Evolutionary conservation across 2,329 filamentous ascomycete genomes (phyloP).

Genomic region (Aspergillus aculeatinus): DNA sequence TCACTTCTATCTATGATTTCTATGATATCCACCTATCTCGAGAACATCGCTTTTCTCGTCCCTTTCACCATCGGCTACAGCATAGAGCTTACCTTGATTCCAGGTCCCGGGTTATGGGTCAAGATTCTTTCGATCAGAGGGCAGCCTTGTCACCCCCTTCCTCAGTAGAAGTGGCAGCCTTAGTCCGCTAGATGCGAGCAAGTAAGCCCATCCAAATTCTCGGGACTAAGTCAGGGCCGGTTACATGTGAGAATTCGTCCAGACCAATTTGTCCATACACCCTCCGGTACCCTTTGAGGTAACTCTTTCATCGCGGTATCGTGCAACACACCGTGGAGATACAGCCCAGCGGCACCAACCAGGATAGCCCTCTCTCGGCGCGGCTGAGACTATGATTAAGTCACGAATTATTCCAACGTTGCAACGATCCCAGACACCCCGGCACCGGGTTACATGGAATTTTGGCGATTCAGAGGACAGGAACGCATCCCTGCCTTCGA

Average conservation of each 20-base stretch:
- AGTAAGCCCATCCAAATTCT: background rate
- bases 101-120: background rate
- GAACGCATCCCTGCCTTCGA: background rate
- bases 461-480: background rate
- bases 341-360: constrained; percentile 5
- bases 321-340: constrained; percentile 1
- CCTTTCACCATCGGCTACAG: no score
- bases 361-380: background rate
- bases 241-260: background rate
- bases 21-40: no score
- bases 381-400: background rate
- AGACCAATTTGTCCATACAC: background rate
- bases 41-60: no score
- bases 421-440: background rate
- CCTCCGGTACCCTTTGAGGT: background rate
- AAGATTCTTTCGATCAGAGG: background rate
- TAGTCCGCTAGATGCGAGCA: background rate
- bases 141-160: no score
- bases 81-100: background rate
- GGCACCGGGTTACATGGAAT: background rate
- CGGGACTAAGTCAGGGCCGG: background rate
- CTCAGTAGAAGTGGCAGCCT: background rate
- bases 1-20: no score
- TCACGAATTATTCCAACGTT: background rate
- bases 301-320: background rate